These are phyloP conservation scores for Echium plantagineum DNA, from an alignment of 257 asterid genomes.

Conservation along the genomic window DNA sequence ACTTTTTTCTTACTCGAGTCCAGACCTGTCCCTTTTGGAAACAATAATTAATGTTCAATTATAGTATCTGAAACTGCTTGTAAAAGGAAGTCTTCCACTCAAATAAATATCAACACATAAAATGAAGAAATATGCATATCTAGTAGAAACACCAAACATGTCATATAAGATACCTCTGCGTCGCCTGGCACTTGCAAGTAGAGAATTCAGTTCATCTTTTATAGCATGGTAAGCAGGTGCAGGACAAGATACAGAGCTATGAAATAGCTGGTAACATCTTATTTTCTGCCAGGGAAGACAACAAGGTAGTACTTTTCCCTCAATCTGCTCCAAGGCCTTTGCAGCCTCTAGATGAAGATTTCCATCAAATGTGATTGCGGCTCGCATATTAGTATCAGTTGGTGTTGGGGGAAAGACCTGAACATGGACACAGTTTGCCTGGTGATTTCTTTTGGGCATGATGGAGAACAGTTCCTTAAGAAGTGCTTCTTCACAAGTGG, in stretches of 20 bases:
- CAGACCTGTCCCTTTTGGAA: no score
- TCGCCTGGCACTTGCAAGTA: constrained; percentile 35
- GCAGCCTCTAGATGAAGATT: constrained; percentile 88
- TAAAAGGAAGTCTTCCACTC: not conserved
- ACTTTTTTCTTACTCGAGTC: no score
- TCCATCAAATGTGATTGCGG: constrained; percentile 65
- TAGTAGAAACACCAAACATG: not conserved
- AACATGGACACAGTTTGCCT: constrained; percentile 41
- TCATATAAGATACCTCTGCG: constrained; percentile 33
- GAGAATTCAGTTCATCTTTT: constrained; percentile 30
- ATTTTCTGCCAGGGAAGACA: constrained; percentile 78
- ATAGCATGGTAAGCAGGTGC: constrained; percentile 62
- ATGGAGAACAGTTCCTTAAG: constrained; percentile 55
- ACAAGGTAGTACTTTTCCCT: constrained; percentile 72
- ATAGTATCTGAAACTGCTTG: no score
- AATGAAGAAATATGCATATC: not conserved
- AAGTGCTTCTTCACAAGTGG: constrained; percentile 62
- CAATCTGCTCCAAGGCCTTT: constrained; percentile 63
- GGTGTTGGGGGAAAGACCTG: constrained; percentile 60
- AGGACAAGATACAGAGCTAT: constrained; percentile 71
- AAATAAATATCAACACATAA: no score
- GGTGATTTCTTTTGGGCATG: constrained; percentile 61
- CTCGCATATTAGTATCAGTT: constrained; percentile 44
- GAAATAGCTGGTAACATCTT: constrained; percentile 57
- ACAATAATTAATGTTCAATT: no score